Conservation (phyloP, 108 stramenopile genomes). For the Cyclotella sp. region DNA sequence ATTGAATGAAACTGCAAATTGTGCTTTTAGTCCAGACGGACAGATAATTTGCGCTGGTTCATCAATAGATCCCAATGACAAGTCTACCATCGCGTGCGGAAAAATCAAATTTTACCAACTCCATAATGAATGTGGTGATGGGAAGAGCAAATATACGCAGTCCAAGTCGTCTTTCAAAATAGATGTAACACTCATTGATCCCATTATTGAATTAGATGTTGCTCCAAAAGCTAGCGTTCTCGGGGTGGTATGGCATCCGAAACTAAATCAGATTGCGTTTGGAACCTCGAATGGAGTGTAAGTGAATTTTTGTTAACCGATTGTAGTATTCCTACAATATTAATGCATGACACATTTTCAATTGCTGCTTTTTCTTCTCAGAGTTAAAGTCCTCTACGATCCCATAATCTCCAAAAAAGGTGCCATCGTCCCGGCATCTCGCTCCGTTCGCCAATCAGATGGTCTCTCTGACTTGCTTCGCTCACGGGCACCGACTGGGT, state of each 20-base stretch:
- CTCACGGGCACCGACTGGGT: conserved; percentile 76
- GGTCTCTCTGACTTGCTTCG: conserved; percentile 74
- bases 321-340: background rate
- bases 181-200: conserved; percentile 25
- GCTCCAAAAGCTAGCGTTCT: conserved; percentile 52
- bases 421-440: conserved; percentile 61
- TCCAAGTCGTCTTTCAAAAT: conserved; percentile 24
- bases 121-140: conserved; percentile 26
- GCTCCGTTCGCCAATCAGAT: conserved; percentile 57
- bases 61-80: conserved; percentile 45
- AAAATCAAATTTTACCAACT: conserved; percentile 52
- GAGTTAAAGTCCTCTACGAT: conserved; percentile 68
- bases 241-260: conserved; percentile 76
- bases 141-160: conserved; percentile 22
- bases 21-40: conserved; percentile 76
- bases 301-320: background rate
- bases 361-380: conserved; percentile 7
- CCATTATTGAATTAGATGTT: conserved; percentile 44
- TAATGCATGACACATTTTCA: background rate
- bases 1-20: conserved; percentile 56
- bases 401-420: conserved; percentile 69
- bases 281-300: conserved; percentile 65
- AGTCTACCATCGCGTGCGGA: conserved; percentile 29
- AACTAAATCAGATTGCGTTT: conserved; percentile 85
- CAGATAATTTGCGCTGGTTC: conserved; percentile 69